A percentile compares a stretch with the other conserved stretches of the same genome.
Evolutionary conservation across 768 basidiomycete species (phyloP).

Genomic region (Pleurotus ostreatus): DNA sequence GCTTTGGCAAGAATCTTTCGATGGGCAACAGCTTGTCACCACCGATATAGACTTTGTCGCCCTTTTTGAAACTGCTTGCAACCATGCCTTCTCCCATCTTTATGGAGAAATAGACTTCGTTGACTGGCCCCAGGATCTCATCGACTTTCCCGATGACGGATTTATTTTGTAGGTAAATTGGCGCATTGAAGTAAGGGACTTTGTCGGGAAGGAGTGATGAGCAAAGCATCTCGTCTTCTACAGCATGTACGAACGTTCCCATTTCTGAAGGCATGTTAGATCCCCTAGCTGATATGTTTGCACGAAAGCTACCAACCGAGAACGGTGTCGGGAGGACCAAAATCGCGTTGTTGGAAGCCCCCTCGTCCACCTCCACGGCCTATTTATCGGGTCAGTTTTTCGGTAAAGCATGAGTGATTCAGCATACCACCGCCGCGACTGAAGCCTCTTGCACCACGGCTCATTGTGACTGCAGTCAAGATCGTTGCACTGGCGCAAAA

Average conservation of each 20-base stretch:
- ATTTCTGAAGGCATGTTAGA: slow-evolving; percentile 57
- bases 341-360: slow-evolving; percentile 66
- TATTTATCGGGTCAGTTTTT: slow-evolving; percentile 24
- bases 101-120: slow-evolving; percentile 96
- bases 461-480: slow-evolving; percentile 29
- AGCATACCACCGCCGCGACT: slow-evolving; percentile 48
- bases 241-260: slow-evolving; percentile 89
- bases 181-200: slow-evolving; percentile 98
- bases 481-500: too few relatives aligned
- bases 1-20: slow-evolving; percentile 95
- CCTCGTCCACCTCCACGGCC: slow-evolving; percentile 67
- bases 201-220: slow-evolving; percentile 79
- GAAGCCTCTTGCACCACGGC: slow-evolving; percentile 53
- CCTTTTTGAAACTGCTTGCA: slow-evolving; percentile 92
- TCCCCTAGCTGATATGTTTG: not conserved
- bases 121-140: slow-evolving; percentile 99
- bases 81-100: slow-evolving; percentile 98
- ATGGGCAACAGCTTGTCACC: slow-evolving; percentile 97
- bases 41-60: slow-evolving; percentile 96
- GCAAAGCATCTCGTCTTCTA: slow-evolving; percentile 98
- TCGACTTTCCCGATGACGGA: slow-evolving; percentile 95
- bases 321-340: slow-evolving; percentile 77
- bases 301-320: slow-evolving; percentile 45
- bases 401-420: not conserved
- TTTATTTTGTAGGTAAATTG: slow-evolving; percentile 96